Conservation (phyloP, 805 yeast genomes). For the Wickerhamomyces queroliae region DNA sequence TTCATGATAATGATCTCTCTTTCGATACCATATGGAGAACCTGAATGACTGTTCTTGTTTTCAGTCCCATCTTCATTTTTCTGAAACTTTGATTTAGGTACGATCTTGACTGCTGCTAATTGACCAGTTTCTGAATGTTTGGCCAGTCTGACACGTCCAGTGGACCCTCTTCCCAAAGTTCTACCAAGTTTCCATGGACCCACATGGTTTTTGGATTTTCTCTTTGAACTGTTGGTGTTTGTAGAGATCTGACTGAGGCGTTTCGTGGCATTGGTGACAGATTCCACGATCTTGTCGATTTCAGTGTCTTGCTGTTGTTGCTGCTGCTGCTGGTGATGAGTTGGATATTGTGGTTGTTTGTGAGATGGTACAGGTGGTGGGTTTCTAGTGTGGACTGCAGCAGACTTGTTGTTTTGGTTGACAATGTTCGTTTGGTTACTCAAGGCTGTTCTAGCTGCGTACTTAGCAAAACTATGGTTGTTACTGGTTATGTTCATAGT, state of each 20-base stretch:
- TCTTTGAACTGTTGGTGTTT: conserved; percentile 23
- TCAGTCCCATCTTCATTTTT: conserved; percentile 25
- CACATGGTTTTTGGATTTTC: conserved; percentile 31
- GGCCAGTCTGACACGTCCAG: conserved; percentile 92
- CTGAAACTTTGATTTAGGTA: conserved; percentile 74
- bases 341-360: not conserved
- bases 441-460: conserved; percentile 20
- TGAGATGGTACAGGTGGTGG: not conserved
- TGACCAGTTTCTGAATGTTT: conserved; percentile 79
- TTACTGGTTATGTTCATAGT: not conserved
- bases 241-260: conserved; percentile 23
- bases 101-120: conserved; percentile 94
- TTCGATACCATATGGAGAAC: conserved; percentile 82
- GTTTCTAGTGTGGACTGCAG: not conserved
- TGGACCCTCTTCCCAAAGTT: conserved; percentile 93
- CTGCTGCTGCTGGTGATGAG: not conserved
- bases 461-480: conserved; percentile 16
- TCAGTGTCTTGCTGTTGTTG: conserved; percentile 9
- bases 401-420: conserved; percentile 31
- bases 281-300: conserved; percentile 23
- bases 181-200: conserved; percentile 98
- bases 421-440: conserved; percentile 14
- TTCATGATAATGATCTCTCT: conserved; percentile 85
- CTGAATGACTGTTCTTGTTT: conserved; percentile 40
- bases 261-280: conserved; percentile 25